Base-by-base conservation (phyloP, 31 red algal species). In the Asparagopsis taxiformis region DNA sequence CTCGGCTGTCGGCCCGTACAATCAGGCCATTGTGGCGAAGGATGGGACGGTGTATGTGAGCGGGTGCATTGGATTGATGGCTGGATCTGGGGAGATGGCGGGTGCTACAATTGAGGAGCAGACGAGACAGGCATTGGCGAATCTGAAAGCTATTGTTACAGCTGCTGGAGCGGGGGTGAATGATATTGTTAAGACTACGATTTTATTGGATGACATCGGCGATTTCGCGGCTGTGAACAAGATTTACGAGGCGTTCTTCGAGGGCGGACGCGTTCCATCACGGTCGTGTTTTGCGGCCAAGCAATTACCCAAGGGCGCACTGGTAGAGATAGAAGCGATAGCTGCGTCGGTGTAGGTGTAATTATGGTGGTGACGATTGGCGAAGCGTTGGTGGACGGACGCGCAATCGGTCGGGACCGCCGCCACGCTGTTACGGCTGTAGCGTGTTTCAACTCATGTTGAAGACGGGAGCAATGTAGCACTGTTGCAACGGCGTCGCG, bases 1-100 rank as follows among this genome's bases (percentile, higher is more conserved):
- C 3, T 66, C 72, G 22, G 94, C 94, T 2, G 94, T 98, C 31
- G 94, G 94, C 28, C 94, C 94, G 15, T 98, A 98, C 63, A 84
- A 83, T 57, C 94, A 98, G 59, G 94, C 59, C n/a, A 69, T 92
- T 25, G 65, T 79, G 15, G 55, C 74, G 41, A 43, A 79, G 13
- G 75, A 80, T 73, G 94, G 89, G 7, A 93, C 79, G 34, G 65
- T 98, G 4, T 98, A 88, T 64, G 84, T 93, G 8, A 93, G 89
- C 53, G 94, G 94, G 6, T 98, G 94, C 41, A 93, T 98, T 24
- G 94, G 94, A 13, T 71, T 98, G 38, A 21, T 77, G 59, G 85
- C 94, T 22, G 38, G 74, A 34, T 39, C 39, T 15, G 89, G 78
- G 21, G 69, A 62, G 10, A 74, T 98, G 56, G 89, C 67, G 9